These are phyloP conservation scores for Mitragyna speciosa DNA, from an alignment of 257 asterid genomes.

Conservation along the genomic window DNA sequence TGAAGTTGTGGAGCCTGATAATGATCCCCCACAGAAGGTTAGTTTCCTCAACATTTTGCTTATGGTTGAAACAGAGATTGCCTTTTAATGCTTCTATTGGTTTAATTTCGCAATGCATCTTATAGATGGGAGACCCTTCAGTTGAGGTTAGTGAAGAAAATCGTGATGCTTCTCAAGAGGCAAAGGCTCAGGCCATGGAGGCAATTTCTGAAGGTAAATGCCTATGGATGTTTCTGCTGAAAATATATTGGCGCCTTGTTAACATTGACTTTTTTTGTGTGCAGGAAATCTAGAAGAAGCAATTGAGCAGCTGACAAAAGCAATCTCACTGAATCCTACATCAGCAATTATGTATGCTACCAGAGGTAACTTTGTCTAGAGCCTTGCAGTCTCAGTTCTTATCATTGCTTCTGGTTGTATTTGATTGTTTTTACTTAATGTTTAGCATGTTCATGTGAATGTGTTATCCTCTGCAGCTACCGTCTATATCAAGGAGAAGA, in stretches of 20 bases:
- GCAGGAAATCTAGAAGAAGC: slow-evolving; percentile 89
- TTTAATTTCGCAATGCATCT: not conserved
- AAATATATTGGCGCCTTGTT: not conserved
- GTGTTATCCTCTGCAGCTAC: slow-evolving; percentile 53
- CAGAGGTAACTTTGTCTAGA: slow-evolving; percentile 51
- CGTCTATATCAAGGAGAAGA: slow-evolving; percentile 87
- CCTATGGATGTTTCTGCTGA: not conserved
- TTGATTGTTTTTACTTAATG: not conserved
- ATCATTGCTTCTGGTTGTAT: not conserved
- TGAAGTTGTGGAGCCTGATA: slow-evolving; percentile 80
- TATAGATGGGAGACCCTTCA: slow-evolving; percentile 90
- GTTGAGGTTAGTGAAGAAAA: slow-evolving; percentile 82
- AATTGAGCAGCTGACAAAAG: slow-evolving; percentile 74
- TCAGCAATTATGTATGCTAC: slow-evolving; percentile 97
- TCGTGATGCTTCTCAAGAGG: slow-evolving; percentile 95
- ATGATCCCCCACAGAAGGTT: slow-evolving; percentile 87
- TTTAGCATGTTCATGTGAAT: slow-evolving; percentile 10
- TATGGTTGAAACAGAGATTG: not conserved
- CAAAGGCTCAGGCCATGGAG: slow-evolving; percentile 86
- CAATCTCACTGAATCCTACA: slow-evolving; percentile 73
- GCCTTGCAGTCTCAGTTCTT: not conserved
- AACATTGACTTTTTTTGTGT: not conserved
- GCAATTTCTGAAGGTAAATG: slow-evolving; percentile 83
- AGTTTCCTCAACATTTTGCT: not conserved
- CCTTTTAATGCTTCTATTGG: not conserved